Evolutionary conservation across 257 asterid species (phyloP).

Genomic region (Paraleonurus japonicus): DNA sequence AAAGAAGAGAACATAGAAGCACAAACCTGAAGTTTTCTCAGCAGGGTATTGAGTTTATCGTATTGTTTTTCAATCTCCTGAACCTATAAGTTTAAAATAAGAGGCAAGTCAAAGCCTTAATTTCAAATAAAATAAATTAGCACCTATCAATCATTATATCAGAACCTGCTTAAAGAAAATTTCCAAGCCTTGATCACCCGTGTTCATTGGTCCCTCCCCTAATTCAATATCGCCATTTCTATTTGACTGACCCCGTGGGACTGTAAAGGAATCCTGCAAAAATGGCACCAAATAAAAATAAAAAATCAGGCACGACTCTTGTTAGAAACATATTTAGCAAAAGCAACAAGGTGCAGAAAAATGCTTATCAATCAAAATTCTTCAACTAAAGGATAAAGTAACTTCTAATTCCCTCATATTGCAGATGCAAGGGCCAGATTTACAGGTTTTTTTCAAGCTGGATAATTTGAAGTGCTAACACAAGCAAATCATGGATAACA

Average conservation of each 20-base stretch:
- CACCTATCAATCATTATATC: slow-evolving; percentile 2
- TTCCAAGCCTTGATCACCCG: slow-evolving; percentile 83
- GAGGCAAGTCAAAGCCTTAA: slow-evolving; percentile 25
- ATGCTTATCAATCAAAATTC: slow-evolving; percentile 6
- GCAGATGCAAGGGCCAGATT: neutral
- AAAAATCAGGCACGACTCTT: neutral
- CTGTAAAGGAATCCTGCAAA: slow-evolving; percentile 63
- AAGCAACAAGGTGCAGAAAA: neutral
- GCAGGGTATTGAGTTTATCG: slow-evolving; percentile 71
- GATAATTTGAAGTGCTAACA: neutral
- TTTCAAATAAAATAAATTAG: neutral
- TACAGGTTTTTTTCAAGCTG: neutral
- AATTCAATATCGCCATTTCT: slow-evolving; percentile 83
- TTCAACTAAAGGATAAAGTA: neutral
- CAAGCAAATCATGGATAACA: neutral
- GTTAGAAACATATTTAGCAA: slow-evolving; percentile 3
- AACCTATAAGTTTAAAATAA: slow-evolving; percentile 52
- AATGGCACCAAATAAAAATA: slow-evolving; percentile 19
- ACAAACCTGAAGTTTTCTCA: slow-evolving; percentile 90
- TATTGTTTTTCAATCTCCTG: slow-evolving; percentile 88
- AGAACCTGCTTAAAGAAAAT: slow-evolving; percentile 79
- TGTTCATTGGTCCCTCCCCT: slow-evolving; percentile 64
- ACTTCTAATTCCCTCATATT: neutral
- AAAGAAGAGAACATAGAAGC: neutral
- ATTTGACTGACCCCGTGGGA: slow-evolving; percentile 54